Evolutionary conservation across 345 rosid species (phyloP), one percentile per base, ranked within the genome.

Genomic region (Corchorus capsularis): DNA sequence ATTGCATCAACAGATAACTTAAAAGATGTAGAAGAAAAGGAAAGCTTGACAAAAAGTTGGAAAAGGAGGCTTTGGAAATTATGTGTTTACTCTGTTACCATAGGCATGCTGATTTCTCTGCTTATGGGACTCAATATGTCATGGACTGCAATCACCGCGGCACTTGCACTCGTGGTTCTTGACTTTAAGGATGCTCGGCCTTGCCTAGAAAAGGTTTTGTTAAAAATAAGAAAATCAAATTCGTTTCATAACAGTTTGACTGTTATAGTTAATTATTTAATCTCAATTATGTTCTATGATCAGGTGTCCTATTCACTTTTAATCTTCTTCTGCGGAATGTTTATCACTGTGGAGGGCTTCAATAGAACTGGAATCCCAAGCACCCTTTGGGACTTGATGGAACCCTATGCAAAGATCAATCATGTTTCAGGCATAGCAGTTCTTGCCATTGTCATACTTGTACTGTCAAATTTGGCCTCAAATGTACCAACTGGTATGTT

Each of bases 311-410:
- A 89, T 77, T 87, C 95, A 11, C 93, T 93, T 47, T 56, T 93
- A 79, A 71, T 91, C 8, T 91, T 94, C 91, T 93, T 94, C 62
- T 94, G 97, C 1, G 97, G 98, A 34, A 93, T 93, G 97, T 91
- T 93, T 61, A 89, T 94, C 75, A 90, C 99, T 0, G 94, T 94
- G 0, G 82, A 87, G 20, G 98, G 98, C 63, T 94, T 94, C 78
- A 90, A 93, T 78, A 90, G 78, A 83, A 91, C 97, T 52, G 98
- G 94, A 72, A 90, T 94, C 50, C 98, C 97, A 13, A 88, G 90
- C 19, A 66, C 78, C 52, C 61, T 93, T 6, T 94, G 98, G 97
- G 89, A 94, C 61, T 39, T 86, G 9, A 85, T 89, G 95, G 97
- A 93, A 84, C 93, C 97, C 54, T 78, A 90, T 77, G 84, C 97